Evolutionary conservation across 1,284 basidiomycete species (phyloP).

Genomic region (Pulveroboletus sp.): DNA sequence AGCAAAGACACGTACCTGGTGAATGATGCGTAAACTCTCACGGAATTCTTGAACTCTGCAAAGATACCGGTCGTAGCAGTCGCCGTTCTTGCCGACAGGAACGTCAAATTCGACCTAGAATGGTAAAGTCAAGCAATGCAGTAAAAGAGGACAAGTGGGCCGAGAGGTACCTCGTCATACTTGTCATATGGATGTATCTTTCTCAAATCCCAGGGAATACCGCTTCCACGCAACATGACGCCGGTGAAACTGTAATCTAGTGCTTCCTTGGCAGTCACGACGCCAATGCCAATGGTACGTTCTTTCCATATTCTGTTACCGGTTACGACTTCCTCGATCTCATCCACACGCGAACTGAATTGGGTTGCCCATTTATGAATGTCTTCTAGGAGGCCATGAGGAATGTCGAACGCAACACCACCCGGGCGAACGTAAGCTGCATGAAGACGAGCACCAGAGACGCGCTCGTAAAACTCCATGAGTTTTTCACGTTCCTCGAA

Average conservation of each 20-base stretch:
- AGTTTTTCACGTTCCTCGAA: constrained; percentile 99
- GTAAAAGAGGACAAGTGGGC: neutral
- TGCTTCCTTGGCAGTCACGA: constrained; percentile 91
- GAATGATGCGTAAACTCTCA: constrained; percentile 89
- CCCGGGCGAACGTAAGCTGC: constrained; percentile 98
- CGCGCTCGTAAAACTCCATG: constrained; percentile 99
- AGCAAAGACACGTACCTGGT: constrained; percentile 50
- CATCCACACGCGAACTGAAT: constrained; percentile 88
- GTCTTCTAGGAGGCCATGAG: constrained; percentile 94
- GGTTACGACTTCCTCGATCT: constrained; percentile 97
- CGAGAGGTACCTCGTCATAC: constrained; percentile 80
- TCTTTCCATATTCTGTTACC: constrained; percentile 99
- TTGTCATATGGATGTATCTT: constrained; percentile 96
- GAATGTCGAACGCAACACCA: constrained; percentile 97
- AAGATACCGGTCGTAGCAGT: constrained; percentile 95
- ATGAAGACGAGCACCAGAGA: constrained; percentile 96
- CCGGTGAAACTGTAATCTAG: constrained; percentile 94
- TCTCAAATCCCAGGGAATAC: constrained; percentile 93
- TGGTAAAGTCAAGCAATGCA: neutral
- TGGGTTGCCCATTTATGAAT: constrained; percentile 99
- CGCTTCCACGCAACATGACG: constrained; percentile 95
- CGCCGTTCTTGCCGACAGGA: constrained; percentile 94
- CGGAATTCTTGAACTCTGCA: constrained; percentile 99
- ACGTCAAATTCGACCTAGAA: constrained; percentile 93
- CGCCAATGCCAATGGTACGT: constrained; percentile 89